phyloP scores from a whole-genome alignment of 495 filamentous ascomycete species.

The Penicillium nucicola region DNA sequence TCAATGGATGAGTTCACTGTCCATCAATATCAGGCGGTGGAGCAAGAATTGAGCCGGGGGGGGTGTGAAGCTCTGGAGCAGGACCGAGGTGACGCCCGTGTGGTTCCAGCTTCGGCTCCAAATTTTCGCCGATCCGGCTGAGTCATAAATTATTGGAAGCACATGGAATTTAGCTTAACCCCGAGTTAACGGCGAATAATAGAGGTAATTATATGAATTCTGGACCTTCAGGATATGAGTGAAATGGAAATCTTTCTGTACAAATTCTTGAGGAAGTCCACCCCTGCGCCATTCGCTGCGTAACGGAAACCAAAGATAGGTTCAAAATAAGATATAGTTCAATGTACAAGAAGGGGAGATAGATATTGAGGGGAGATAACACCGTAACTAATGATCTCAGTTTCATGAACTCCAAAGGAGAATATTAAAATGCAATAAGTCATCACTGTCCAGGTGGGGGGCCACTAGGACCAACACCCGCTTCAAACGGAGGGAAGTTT shows the following conservation, averaged over 20 bases:
- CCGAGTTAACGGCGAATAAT: neutral
- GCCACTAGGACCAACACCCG: conserved; percentile 17
- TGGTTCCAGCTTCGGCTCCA: conserved; percentile 22
- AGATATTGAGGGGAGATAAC: neutral
- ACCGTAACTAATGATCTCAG: neutral
- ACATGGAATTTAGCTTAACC: conserved; percentile 8
- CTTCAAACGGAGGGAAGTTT: conserved; percentile 47
- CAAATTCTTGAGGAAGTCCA: neutral
- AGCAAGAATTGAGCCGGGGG: conserved; percentile 12
- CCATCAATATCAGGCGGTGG: conserved; percentile 21
- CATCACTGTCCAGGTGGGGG: conserved; percentile 25
- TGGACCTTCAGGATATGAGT: neutral
- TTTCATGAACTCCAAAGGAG: conserved; percentile 2
- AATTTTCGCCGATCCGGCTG: conserved; percentile 22
- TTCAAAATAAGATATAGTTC: conserved; percentile 1
- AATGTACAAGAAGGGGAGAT: conserved; percentile 14
- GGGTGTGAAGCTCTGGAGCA: conserved; percentile 24
- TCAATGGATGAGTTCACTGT: conserved; percentile 22
- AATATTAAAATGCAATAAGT: conserved; percentile 9
- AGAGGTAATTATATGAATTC: neutral
- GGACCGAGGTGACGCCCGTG: conserved; percentile 12
- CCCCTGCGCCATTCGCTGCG: conserved; percentile 8
- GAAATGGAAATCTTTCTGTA: conserved; percentile 2
- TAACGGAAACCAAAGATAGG: neutral
- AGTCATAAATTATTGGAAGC: conserved; percentile 21